phyloP scores from a whole-genome alignment of 139 green algal species.

The Raphidocelis subcapitata region DNA sequence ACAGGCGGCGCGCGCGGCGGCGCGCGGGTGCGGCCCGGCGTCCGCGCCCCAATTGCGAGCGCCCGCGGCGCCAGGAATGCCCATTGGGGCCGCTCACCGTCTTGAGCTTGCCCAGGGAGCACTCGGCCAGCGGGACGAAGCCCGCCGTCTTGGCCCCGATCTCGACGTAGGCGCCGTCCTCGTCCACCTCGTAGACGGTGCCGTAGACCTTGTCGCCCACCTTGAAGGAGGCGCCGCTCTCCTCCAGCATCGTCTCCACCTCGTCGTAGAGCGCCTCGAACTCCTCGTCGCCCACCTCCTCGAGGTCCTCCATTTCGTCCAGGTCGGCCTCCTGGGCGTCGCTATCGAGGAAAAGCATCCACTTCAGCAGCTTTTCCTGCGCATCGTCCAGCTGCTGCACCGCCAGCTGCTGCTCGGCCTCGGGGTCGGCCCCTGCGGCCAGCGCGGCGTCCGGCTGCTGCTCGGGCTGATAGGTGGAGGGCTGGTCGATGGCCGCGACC shows the following conservation, averaged over 20 bases:
- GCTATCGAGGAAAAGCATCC: slow-evolving; percentile 44
- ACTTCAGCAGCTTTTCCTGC: slow-evolving; percentile 54
- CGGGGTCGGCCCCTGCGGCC: neutral
- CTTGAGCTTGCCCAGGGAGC: slow-evolving; percentile 66
- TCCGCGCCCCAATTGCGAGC: too few relatives aligned
- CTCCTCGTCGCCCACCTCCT: slow-evolving; percentile 47
- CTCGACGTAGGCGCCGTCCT: slow-evolving; percentile 89
- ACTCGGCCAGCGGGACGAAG: slow-evolving; percentile 79
- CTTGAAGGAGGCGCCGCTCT: slow-evolving; percentile 48
- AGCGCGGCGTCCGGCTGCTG: too few relatives aligned
- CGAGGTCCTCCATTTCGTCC: slow-evolving; percentile 57
- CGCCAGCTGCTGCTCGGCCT: slow-evolving; percentile 28
- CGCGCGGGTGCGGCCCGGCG: too few relatives aligned
- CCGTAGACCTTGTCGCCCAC: slow-evolving; percentile 71
- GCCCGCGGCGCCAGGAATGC: too few relatives aligned
- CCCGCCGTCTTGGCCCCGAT: slow-evolving; percentile 91
- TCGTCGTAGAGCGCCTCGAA: slow-evolving; percentile 47
- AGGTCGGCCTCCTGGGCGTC: slow-evolving; percentile 49
- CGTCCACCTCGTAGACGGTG: slow-evolving; percentile 77
- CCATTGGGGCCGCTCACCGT: slow-evolving; percentile 23
- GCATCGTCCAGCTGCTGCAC: slow-evolving; percentile 49
- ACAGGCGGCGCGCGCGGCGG: too few relatives aligned
- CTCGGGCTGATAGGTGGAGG: too few relatives aligned
- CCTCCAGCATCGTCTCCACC: slow-evolving; percentile 57
- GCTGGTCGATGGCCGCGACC: too few relatives aligned